phyloP scores from a whole-genome alignment of 2,329 filamentous ascomycete genomes.

The Ascochyta pisi region DNA sequence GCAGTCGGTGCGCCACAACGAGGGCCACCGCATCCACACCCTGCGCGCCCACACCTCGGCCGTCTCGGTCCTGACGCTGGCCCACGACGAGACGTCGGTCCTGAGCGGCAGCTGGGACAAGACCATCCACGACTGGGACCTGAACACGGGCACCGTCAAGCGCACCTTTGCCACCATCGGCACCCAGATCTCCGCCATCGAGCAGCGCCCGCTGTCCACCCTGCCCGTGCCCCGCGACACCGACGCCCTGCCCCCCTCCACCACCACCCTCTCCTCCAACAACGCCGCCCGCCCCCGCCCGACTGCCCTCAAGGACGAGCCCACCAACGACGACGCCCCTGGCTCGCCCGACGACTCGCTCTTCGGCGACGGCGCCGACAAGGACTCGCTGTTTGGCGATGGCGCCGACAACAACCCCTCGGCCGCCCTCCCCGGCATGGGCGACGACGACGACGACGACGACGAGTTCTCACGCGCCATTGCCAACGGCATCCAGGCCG shows the following conservation, averaged over 20 bases:
- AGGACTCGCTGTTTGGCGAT: constrained; percentile 87
- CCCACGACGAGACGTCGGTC: constrained; percentile 84
- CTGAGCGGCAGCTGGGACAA: constrained; percentile 98
- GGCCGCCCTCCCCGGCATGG: constrained; percentile 66
- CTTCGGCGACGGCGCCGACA: constrained; percentile 75
- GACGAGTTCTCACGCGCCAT: constrained; percentile 82
- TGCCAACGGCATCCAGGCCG: constrained; percentile 59
- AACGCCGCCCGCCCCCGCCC: constrained; percentile 65
- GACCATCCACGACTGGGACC: constrained; percentile 89
- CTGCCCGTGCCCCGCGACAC: constrained; percentile 78
- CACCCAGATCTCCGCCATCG: constrained; percentile 86
- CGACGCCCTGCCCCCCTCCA: constrained; percentile 59
- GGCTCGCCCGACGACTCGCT: constrained; percentile 78
- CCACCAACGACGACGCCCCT: constrained; percentile 63
- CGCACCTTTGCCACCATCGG: constrained; percentile 79
- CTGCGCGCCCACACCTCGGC: constrained; percentile 87
- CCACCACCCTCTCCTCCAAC: constrained; percentile 78
- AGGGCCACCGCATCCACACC: constrained; percentile 85
- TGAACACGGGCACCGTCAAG: constrained; percentile 81
- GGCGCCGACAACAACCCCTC: constrained; percentile 54
- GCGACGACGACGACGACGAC: constrained; percentile 65
- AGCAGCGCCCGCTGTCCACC: constrained; percentile 79
- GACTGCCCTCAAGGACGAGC: constrained; percentile 47
- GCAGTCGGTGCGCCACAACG: constrained; percentile 91
- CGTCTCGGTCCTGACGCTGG: constrained; percentile 83